Percentiles rank a stretch among this genome's conserved stretches.
These are phyloP conservation scores for Logfia minima DNA, from an alignment of 129 eudicot genomes.

Conservation along the genomic window DNA sequence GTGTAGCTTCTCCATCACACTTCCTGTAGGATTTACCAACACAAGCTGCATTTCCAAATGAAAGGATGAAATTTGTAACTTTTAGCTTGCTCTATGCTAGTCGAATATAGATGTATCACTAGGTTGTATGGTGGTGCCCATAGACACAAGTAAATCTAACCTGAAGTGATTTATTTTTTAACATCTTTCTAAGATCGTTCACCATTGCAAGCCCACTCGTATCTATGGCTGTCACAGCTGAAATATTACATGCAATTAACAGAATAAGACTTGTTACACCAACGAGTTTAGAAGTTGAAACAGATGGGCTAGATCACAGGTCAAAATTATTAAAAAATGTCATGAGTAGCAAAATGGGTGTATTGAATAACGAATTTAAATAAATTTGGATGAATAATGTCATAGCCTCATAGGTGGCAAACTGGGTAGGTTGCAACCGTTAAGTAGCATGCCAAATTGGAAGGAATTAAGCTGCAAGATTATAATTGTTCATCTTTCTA, in stretches of 20 bases:
- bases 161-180: constrained; percentile 27
- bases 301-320: not conserved
- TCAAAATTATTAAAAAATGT: not conserved
- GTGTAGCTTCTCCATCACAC: constrained; percentile 46
- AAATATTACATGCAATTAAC: not conserved
- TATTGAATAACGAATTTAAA: not conserved
- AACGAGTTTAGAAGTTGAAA: not conserved
- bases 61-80: not conserved
- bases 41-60: constrained; percentile 35
- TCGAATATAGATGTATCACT: not conserved
- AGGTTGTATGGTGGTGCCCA: not conserved
- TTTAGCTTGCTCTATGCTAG: not conserved
- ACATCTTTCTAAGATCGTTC: constrained; percentile 22
- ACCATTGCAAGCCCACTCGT: constrained; percentile 27
- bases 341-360: not conserved
- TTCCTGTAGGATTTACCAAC: constrained; percentile 44
- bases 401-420: not conserved
- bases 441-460: no score
- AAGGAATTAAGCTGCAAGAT: no score
- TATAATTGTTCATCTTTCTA: no score
- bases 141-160: not conserved
- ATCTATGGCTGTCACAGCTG: constrained; percentile 33
- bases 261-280: no score
- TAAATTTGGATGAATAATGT: no score
- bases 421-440: not conserved